Percentiles rank a stretch among this genome's conserved stretches.
Conservation (phyloP, 2,329 filamentous ascomycete genomes). For the Thelonectria discophora region DNA sequence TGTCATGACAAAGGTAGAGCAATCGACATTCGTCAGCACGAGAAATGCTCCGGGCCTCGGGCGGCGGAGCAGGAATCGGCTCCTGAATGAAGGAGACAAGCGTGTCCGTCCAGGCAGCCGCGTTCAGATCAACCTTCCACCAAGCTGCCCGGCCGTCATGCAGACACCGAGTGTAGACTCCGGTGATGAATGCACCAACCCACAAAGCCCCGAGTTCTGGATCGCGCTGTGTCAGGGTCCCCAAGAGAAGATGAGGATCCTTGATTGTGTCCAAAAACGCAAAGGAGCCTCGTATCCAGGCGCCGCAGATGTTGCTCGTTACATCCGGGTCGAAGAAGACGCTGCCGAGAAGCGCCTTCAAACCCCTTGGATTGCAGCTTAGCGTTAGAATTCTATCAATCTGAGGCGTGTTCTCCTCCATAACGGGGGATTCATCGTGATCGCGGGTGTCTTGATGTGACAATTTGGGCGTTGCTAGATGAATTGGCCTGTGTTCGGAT, state of each 20-base stretch:
- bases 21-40: slow-evolving; percentile 35
- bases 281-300: slow-evolving; percentile 34
- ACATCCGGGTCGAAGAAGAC: slow-evolving; percentile 34
- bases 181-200: slow-evolving; percentile 34
- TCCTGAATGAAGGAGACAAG: slow-evolving; percentile 28
- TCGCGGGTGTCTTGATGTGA: background rate
- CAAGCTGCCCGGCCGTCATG: slow-evolving; percentile 21
- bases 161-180: slow-evolving; percentile 12
- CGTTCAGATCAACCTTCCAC: slow-evolving; percentile 29
- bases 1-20: slow-evolving; percentile 27
- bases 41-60: slow-evolving; percentile 9
- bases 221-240: slow-evolving; percentile 28
- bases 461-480: slow-evolving; percentile 14
- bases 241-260: slow-evolving; percentile 21
- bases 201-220: slow-evolving; percentile 32
- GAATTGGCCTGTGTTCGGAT: slow-evolving; percentile 34
- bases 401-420: background rate
- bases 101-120: slow-evolving; percentile 31
- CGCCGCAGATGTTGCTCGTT: slow-evolving; percentile 32
- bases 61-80: background rate
- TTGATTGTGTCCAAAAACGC: slow-evolving; percentile 24
- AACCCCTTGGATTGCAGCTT: slow-evolving; percentile 29
- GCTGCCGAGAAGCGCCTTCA: slow-evolving; percentile 31
- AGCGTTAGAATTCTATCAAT: slow-evolving; percentile 35
- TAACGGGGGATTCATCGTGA: too few relatives aligned